Evolutionary conservation across 1,284 basidiomycete species (phyloP).

Genomic region (Ustilago shanxiensis): DNA sequence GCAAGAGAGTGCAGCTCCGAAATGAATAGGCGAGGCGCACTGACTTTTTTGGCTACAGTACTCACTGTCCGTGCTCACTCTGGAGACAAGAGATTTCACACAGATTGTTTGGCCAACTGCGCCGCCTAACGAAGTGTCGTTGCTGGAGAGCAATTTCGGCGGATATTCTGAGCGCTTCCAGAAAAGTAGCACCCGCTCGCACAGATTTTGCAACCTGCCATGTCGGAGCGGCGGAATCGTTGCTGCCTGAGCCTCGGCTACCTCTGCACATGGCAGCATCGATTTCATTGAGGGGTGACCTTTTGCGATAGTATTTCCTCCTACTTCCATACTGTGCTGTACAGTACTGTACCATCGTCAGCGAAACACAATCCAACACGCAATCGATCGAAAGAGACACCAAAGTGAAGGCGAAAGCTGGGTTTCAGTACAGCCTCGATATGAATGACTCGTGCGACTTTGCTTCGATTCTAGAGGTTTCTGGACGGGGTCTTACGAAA

Average conservation of each 20-base stretch:
- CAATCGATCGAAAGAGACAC: too few relatives aligned
- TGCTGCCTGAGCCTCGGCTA: too few relatives aligned
- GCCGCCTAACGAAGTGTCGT: background rate
- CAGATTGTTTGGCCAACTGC: background rate
- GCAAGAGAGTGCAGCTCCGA: background rate
- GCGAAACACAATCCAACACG: background rate
- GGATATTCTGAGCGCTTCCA: constrained; percentile 7
- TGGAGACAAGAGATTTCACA: background rate
- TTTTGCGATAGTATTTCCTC: too few relatives aligned
- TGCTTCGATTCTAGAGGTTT: background rate
- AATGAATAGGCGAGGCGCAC: constrained; percentile 2
- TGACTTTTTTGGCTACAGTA: background rate
- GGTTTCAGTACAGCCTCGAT: too few relatives aligned
- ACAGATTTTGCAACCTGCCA: background rate
- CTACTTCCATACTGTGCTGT: too few relatives aligned
- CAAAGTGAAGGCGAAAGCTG: background rate
- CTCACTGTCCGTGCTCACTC: background rate
- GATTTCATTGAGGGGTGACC: background rate
- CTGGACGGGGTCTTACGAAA: background rate
- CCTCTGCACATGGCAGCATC: too few relatives aligned
- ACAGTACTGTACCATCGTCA: too few relatives aligned
- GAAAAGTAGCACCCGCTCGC: background rate
- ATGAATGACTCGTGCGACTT: background rate
- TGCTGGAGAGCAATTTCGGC: background rate
- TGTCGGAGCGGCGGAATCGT: background rate